Base-by-base conservation (phyloP, 331 rosid genomes). In the Stylosanthes scabra region DNA sequence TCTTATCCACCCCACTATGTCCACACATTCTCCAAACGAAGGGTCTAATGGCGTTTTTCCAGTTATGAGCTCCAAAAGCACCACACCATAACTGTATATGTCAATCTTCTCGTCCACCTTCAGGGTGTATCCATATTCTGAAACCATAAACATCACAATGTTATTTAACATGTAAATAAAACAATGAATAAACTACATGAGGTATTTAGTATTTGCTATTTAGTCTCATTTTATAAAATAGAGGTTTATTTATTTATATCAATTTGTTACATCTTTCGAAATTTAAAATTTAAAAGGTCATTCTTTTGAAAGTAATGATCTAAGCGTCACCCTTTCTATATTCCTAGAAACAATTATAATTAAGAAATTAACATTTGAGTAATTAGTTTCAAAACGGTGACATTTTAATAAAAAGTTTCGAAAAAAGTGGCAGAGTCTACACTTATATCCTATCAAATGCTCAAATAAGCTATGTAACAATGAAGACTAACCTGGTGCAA, bases 31-130 rank as follows among this genome's bases (percentile, higher is more conserved):
- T 68, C 72, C 92, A 64, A 90, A 92, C 6, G 79, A 42, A 4
- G 84, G 74, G 75, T 92, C 96, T 71, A 89, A 60, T 0, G 94
- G 92, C 86, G 11, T 85, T 69, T 81, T 88, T 4, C 96, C 94
- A 0, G 94, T 86, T 54, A 89, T 20, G 40, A 92, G 90, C 90
- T 92, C 97, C 82, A 92, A 78, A 62, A 92, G 93, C 9, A 92
- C 96, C 7, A 89, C 93, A 0, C 93, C 93, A 11, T 83, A 92
- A 52, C 96, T 92, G 60, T 89, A 92, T 78, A 92, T 83, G 84
- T 92, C 96, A 15, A 74, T 89, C 87, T 89, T 92, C 83, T 89
- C 93, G 46, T 89, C 93, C 1, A 92, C 96, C 84, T 88, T 92
- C 79, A 88, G 70, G 55, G 92, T 86, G 76, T 92, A 89, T 64